Evolutionary conservation across 345 rosid species (phyloP).

Genomic region (Salix brachista): DNA sequence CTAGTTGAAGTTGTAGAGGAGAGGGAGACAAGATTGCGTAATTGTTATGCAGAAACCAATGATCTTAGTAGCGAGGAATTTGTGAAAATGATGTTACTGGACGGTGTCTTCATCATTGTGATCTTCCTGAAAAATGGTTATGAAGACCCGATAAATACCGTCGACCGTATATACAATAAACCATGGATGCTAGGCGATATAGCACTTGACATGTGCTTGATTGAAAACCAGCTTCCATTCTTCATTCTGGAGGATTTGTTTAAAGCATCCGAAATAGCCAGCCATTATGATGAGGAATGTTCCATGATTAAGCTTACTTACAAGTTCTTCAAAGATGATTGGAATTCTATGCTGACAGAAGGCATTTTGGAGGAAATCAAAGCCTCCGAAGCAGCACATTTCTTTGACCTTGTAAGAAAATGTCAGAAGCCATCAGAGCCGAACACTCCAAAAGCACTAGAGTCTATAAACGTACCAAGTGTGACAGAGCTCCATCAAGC

Average conservation of each 20-base stretch:
- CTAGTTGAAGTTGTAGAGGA: not conserved
- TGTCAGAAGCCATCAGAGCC: not conserved
- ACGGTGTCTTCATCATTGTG: conserved; percentile 7
- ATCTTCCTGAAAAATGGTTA: not conserved
- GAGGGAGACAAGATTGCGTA: not conserved
- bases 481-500: conserved; percentile 8
- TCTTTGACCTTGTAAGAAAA: conserved; percentile 10
- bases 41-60: not conserved
- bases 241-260: conserved; percentile 22
- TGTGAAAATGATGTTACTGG: conserved; percentile 7
- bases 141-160: not conserved
- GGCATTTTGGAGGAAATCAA: not conserved
- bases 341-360: not conserved
- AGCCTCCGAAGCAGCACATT: not conserved
- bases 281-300: not conserved
- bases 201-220: conserved; percentile 2
- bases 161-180: not conserved
- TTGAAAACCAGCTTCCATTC: conserved; percentile 24
- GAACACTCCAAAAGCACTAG: not conserved
- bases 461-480: not conserved
- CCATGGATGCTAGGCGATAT: conserved; percentile 1
- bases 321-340: no score
- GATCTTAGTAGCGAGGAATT: conserved; percentile 1
- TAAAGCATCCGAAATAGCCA: not conserved
- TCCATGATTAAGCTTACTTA: not conserved